Base-by-base conservation (phyloP, 1,139 yeast species). In the Geotrichum bryndzae region DNA sequence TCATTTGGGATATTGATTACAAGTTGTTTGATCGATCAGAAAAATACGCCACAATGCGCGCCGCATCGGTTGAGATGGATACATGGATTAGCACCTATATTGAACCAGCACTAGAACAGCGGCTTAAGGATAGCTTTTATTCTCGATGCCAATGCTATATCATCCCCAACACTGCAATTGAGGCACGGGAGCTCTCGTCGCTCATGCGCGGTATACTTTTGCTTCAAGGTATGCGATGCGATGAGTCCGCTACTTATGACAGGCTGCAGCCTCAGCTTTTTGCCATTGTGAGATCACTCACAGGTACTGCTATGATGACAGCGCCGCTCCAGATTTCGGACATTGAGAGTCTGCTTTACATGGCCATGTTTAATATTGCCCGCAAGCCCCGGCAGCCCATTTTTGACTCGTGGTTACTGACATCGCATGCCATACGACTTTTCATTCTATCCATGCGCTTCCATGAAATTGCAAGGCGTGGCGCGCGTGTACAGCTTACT, bases 291-390 rank as follows among this genome's bases (percentile, higher is more conserved):
- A 78, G 80, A 53, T 72, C 77, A 45, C 71, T 82, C 22, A 66
- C 82, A 15, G 79, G 84, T 1, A 76, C 77, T 56, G 81, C 83
- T 1, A 67, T 80, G 45, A 74, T 82, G 15, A 79, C 83, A 2
- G 79, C 77, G 55, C 81, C 82, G n/a, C 68, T 83, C 38, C 79
- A 80, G 6, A 84, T 80, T 64, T 83, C 81, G 68, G 86, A 83
- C 65, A 77, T 82, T 53, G 87, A 83, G 66, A 85, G 84, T 0
- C 75, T 83, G 23, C 68, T 82, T 31, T 83, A 82, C 66, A 75
- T 83, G 61, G 77, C 83, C 22, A 71, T 80, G 70, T 83, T 81
- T 67, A 80, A 80, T 64, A 77, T 82, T 53, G 80, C 84, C 0
- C 74, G 84, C 65, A 81, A 81, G 62, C 80, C 84, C 3, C 73